Base-by-base conservation (phyloP, 768 basidiomycete species). In the Leccinellum rugosiceps region DNA sequence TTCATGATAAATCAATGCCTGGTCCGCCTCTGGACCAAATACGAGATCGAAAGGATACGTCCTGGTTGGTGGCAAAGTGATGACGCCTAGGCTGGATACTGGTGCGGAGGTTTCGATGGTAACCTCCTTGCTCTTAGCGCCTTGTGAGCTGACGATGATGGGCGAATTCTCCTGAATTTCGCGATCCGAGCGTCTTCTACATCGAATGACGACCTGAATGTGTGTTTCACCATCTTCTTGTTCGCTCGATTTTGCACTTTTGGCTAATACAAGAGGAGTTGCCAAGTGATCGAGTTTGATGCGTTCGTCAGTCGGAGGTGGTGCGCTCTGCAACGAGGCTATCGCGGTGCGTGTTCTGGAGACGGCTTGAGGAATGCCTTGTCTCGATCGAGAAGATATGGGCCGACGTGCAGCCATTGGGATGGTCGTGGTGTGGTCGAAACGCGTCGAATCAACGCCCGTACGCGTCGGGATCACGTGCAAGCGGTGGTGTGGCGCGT, bases 1-100 rank as follows among this genome's bases (percentile, higher is more conserved):
- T 52, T 97, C 90, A 55, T 92, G 84, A 71, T 96, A 99, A 11
- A 99, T 82, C 82, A 92, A 83, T 21, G 90, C 86, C 69, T 99
- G 97, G 69, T 96, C 94, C 23, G 95, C 95, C 70, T 97, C 94
- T 19, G 95, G 94, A 3, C 97, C 96, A 76, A 97, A 98, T 7
- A 97, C 97, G 26, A 90, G 77, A 73, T 98, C 95, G 71, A 97
- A 99, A 4, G 91, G 87, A 72, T 98, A 99, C 2, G 92, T 96
- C 52, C 89, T 78, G 3, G 86, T 83, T 11, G 88, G 88, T 23
- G 91, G 82, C n/a, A 86, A 76, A 6, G 84, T 85, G 13, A 90
- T 78, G 45, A 92, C 65, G n/a, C 90, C 90, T 6, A 93, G 70
- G 56, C 83, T 87, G 3, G 88, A 86, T 2, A 81, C 71, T 0